These are phyloP conservation scores for Tetradesmus obliquus DNA, from an alignment of 139 green algal species.

Conservation along the genomic window DNA sequence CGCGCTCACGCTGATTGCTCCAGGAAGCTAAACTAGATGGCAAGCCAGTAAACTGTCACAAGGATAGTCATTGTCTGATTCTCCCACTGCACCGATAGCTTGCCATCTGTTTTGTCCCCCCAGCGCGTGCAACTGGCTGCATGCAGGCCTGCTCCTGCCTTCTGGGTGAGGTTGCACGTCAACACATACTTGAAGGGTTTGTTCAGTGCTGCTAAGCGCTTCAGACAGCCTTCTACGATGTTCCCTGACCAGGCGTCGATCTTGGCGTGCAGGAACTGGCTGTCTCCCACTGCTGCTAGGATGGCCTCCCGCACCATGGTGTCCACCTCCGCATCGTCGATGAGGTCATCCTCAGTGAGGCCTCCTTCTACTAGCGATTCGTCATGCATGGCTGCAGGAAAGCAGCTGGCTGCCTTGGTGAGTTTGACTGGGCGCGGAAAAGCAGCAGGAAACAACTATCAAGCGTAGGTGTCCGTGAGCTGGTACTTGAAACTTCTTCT, in stretches of 20 bases:
- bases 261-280: constrained; percentile 77
- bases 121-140: constrained; percentile 81
- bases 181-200: constrained; percentile 91
- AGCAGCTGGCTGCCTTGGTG: neutral
- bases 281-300: constrained; percentile 72
- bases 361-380: constrained; percentile 39
- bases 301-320: constrained; percentile 80
- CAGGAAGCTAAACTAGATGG: constrained; percentile 51
- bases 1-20: neutral
- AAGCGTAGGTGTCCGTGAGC: neutral
- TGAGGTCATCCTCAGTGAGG: constrained; percentile 83
- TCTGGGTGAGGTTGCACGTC: constrained; percentile 84
- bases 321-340: constrained; percentile 90
- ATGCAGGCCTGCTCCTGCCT: constrained; percentile 84
- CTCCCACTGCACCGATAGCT: constrained; percentile 89
- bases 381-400: constrained; percentile 18
- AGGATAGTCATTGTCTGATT: constrained; percentile 82
- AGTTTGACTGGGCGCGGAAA: neutral
- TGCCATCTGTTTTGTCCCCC: constrained; percentile 90
- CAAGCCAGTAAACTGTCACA: constrained; percentile 87
- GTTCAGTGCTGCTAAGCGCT: constrained; percentile 76
- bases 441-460: neutral
- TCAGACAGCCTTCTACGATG: constrained; percentile 86
- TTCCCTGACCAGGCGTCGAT: constrained; percentile 80
- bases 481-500: neutral